Evolutionary conservation across 1,284 basidiomycete species (phyloP).

Genomic region (Porodaedalea pini): DNA sequence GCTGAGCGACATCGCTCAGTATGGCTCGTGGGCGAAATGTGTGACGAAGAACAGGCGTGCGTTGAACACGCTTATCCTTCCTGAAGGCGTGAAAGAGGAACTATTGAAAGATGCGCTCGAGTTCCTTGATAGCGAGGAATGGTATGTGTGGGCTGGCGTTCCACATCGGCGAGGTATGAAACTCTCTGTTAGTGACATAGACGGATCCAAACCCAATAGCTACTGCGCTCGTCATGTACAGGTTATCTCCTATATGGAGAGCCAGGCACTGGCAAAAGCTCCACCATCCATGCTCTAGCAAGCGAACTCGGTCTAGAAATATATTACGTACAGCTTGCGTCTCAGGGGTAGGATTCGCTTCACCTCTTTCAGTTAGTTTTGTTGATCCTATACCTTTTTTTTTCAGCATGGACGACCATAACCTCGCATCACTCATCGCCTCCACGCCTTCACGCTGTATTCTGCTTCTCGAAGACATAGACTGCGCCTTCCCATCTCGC

Average conservation of each 20-base stretch:
- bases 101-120: slow-evolving; percentile 48
- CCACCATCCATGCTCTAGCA: slow-evolving; percentile 58
- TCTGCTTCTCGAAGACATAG: slow-evolving; percentile 53
- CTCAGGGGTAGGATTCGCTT: slow-evolving; percentile 38
- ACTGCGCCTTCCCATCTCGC: slow-evolving; percentile 49
- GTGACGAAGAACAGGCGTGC: slow-evolving; percentile 33
- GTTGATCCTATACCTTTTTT: neutral
- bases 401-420: slow-evolving; percentile 45
- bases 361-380: neutral
- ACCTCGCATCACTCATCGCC: slow-evolving; percentile 41
- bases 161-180: slow-evolving; percentile 45
- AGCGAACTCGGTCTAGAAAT: slow-evolving; percentile 58
- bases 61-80: slow-evolving; percentile 49
- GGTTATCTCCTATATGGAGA: slow-evolving; percentile 52
- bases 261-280: slow-evolving; percentile 50
- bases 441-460: slow-evolving; percentile 48
- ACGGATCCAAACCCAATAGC: neutral
- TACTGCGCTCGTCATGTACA: neutral
- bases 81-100: slow-evolving; percentile 42
- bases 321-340: slow-evolving; percentile 51
- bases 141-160: slow-evolving; percentile 52
- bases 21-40: slow-evolving; percentile 6
- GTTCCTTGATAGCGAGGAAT: slow-evolving; percentile 48
- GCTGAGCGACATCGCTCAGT: neutral
- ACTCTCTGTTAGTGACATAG: neutral